Conservation (phyloP, 1,284 basidiomycete species). For the Testicularia cyperi region DNA sequence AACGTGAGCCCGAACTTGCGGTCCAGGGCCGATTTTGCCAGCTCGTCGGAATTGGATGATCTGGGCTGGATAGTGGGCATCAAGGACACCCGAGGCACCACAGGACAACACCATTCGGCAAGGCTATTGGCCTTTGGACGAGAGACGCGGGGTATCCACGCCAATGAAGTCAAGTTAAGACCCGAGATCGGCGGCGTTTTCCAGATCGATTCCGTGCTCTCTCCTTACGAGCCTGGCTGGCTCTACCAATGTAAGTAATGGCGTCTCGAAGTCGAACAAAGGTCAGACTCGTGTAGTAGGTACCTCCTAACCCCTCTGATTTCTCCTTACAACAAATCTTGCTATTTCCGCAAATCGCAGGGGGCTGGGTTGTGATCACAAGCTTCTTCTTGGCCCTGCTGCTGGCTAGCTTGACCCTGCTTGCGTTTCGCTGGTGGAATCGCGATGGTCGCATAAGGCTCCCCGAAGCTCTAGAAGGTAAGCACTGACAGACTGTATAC, state of each 20-base stretch:
- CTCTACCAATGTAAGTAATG: slow-evolving; percentile 52
- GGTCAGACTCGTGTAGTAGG: too few species aligned
- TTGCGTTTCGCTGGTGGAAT: slow-evolving; percentile 23
- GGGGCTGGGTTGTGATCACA: slow-evolving; percentile 29
- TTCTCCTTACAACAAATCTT: background rate
- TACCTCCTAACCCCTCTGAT: background rate
- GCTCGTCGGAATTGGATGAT: slow-evolving; percentile 55
- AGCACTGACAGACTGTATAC: too few species aligned
- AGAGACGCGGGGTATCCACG: slow-evolving; percentile 64
- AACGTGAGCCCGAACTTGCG: slow-evolving; percentile 5
- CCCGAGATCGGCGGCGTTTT: slow-evolving; percentile 69
- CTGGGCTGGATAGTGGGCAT: slow-evolving; percentile 80
- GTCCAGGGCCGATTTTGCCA: too few species aligned
- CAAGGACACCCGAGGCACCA: slow-evolving; percentile 77
- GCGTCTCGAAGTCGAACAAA: too few species aligned
- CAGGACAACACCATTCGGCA: slow-evolving; percentile 71
- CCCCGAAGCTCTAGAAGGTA: slow-evolving; percentile 32
- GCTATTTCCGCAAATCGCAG: background rate
- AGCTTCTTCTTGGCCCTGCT: background rate
- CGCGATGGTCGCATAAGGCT: slow-evolving; percentile 24
- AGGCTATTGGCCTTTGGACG: slow-evolving; percentile 77
- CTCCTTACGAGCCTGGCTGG: slow-evolving; percentile 75
- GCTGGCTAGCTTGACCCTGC: background rate
- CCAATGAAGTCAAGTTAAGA: slow-evolving; percentile 3
- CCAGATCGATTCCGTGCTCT: slow-evolving; percentile 77